Base-by-base conservation (phyloP, 306 rosid species). In the Castanea crenata region DNA sequence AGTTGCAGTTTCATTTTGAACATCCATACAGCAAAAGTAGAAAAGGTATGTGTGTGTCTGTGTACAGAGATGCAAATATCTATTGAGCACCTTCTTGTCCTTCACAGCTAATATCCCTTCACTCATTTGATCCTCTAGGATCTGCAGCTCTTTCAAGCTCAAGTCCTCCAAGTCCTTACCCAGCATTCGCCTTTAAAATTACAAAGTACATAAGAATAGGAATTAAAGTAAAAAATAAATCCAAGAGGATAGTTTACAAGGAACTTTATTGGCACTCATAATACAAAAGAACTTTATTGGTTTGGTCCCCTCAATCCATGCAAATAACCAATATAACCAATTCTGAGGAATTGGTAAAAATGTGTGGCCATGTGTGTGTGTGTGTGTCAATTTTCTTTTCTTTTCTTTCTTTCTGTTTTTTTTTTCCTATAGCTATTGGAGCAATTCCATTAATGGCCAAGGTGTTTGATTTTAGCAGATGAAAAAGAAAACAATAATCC, bases 101-200 rank as follows among this genome's bases (percentile, higher is more conserved):
- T 87, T 91, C 20, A 91, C 90, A 25, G 88, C 74, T 59, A 80
- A 44, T 59, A 91, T 41, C 68, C 91, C 92, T 81, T 88, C 88
- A 29, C 73, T 77, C 62, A 91, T 76, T 74, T 91, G 91, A 69
- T 84, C 84, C 82, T 93, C 97, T 52, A 93, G 67, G 25, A 76
- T 73, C 35, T 88, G 89, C 68, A 93, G 57, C 31, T 93, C 94
- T 32, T 80, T 88, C 14, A 83, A 78, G 81, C 82, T 82, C 90
- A 93, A 72, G 16, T 88, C 91, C 74, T 93, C 90, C 73, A 93
- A 83, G 74, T 90, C 90, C 78, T 91, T 85, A 46, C 97, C 94
- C 80, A 35, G 82, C 91, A 87, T 80, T 73, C 84, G 85, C 85
- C 98, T 93, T 55, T 54, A 86, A 55, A 56, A 79, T 23, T 23